Conservation (phyloP, 345 rosid species). For the Euphorbia lathyris region DNA sequence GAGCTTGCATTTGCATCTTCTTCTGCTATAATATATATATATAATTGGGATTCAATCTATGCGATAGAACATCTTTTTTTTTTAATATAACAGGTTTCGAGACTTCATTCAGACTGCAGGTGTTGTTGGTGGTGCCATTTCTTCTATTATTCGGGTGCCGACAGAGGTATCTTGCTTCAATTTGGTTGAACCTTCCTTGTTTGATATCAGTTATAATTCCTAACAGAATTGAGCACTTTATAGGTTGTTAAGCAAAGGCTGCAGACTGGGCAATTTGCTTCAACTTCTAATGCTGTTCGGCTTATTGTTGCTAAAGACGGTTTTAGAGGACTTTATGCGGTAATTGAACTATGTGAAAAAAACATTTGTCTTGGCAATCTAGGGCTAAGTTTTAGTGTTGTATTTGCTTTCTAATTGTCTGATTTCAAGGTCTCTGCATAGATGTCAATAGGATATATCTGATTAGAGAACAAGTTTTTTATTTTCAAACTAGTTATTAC, state of each 20-base stretch:
- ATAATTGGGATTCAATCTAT: constrained; percentile 15
- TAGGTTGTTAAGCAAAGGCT: constrained; percentile 94
- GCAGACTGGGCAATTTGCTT: constrained; percentile 86
- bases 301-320: constrained; percentile 78
- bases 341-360: constrained; percentile 16
- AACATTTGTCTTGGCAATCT: background rate
- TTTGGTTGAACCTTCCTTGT: constrained; percentile 5
- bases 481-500: background rate
- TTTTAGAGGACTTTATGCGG: constrained; percentile 83
- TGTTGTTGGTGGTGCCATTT: constrained; percentile 83
- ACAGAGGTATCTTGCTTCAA: constrained; percentile 57
- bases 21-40: background rate
- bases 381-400: background rate
- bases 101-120: constrained; percentile 76
- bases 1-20: background rate
- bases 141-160: constrained; percentile 89
- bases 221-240: background rate
- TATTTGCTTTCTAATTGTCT: background rate
- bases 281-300: constrained; percentile 76
- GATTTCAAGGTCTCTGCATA: background rate
- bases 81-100: constrained; percentile 28
- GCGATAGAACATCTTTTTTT: constrained; percentile 8
- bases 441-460: background rate
- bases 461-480: background rate
- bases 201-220: background rate